Percentiles rank a stretch among this genome's conserved stretches.
These are phyloP conservation scores for Neurospora sp. DNA, from an alignment of 495 filamentous ascomycete species.

Conservation along the genomic window DNA sequence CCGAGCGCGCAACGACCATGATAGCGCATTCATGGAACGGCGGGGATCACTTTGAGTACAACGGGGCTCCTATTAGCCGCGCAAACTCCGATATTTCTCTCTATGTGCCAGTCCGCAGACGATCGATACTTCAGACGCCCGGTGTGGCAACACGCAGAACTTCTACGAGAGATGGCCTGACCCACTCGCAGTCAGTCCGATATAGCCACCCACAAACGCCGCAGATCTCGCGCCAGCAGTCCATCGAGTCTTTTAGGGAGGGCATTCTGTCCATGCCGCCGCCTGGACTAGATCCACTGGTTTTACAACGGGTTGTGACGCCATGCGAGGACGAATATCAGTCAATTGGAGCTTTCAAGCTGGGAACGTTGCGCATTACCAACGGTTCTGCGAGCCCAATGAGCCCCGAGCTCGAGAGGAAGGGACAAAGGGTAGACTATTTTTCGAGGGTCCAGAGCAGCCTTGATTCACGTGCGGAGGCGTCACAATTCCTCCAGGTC, in stretches of 20 bases:
- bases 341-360: slow-evolving; percentile 49
- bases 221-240: slow-evolving; percentile 21
- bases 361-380: slow-evolving; percentile 47
- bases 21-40: slow-evolving; percentile 27
- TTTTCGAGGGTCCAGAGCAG: slow-evolving; percentile 3
- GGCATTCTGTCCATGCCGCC: slow-evolving; percentile 25
- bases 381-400: slow-evolving; percentile 43
- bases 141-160: slow-evolving; percentile 35
- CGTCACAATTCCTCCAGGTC: neutral
- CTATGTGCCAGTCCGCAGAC: slow-evolving; percentile 37
- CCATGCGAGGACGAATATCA: slow-evolving; percentile 39
- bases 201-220: slow-evolving; percentile 30
- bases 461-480: neutral
- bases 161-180: slow-evolving; percentile 7
- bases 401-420: slow-evolving; percentile 26
- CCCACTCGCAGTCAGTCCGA: slow-evolving; percentile 15
- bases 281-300: slow-evolving; percentile 1
- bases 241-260: slow-evolving; percentile 24
- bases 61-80: slow-evolving; percentile 25
- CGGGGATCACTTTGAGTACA: slow-evolving; percentile 9
- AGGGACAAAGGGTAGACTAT: slow-evolving; percentile 9
- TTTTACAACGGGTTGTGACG: slow-evolving; percentile 25
- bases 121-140: slow-evolving; percentile 36
- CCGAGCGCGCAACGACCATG: slow-evolving; percentile 25
- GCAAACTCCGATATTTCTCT: slow-evolving; percentile 34